Percentiles rank a stretch among this genome's conserved stretches.
These are phyloP conservation scores for Setaria viridis DNA, from an alignment of 202 grass and related monocot genomes.

Conservation along the genomic window DNA sequence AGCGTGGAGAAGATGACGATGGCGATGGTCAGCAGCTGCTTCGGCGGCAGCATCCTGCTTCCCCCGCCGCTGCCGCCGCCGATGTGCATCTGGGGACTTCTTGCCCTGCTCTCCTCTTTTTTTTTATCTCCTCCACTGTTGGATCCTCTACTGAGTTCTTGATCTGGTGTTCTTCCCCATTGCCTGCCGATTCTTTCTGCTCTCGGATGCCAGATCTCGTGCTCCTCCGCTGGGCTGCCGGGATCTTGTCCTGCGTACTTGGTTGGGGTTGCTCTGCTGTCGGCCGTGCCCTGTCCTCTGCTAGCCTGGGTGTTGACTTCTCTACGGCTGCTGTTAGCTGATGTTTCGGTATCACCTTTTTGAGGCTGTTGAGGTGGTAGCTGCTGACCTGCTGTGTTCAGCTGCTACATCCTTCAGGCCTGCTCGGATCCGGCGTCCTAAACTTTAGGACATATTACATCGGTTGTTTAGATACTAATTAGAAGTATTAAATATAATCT, in stretches of 20 bases:
- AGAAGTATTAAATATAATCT: no score
- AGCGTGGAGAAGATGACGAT: no score
- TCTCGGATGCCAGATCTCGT: conserved; percentile 20
- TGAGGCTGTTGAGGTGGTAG: not conserved
- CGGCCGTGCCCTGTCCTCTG: not conserved
- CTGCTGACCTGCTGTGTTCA: not conserved
- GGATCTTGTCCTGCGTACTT: not conserved
- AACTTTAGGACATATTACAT: no score
- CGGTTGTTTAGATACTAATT: no score
- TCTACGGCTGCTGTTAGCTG: not conserved
- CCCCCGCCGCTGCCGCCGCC: not conserved
- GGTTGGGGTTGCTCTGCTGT: not conserved
- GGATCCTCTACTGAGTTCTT: not conserved
- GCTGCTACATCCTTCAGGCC: not conserved
- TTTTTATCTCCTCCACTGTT: not conserved
- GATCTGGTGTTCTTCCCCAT: not conserved
- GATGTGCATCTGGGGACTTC: not conserved
- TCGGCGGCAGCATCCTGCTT: no score
- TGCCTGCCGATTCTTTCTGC: not conserved
- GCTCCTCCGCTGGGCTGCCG: not conserved
- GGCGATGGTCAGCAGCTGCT: no score
- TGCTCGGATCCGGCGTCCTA: no score
- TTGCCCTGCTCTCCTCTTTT: not conserved
- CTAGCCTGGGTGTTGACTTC: conserved; percentile 9
- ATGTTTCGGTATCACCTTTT: not conserved